These are phyloP conservation scores for Pinus albicaulis DNA, from an alignment of 75 land plant genomes.

Conservation along the genomic window DNA sequence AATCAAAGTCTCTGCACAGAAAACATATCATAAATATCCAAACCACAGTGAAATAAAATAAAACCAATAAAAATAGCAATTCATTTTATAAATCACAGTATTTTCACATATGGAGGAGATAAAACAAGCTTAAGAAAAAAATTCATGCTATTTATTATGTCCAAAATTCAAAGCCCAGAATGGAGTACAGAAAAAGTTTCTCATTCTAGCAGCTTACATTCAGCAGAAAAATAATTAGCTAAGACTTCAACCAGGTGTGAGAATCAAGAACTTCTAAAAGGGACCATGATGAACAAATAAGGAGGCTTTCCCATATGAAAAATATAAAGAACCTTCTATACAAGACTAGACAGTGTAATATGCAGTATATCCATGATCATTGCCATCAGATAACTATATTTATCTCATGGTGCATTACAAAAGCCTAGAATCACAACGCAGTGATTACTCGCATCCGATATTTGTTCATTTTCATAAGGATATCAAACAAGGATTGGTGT, in stretches of 20 bases:
- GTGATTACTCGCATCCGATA: background rate
- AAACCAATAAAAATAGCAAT: background rate
- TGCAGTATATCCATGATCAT: background rate
- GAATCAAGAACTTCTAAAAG: background rate
- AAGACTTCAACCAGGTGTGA: background rate
- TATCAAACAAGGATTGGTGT: no score
- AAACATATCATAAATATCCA: slow-evolving; percentile 9
- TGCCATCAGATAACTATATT: no score
- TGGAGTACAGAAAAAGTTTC: background rate
- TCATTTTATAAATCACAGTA: background rate
- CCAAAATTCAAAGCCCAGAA: background rate
- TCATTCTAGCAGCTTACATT: background rate
- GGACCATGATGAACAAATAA: background rate
- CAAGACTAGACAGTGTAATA: background rate
- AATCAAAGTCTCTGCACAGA: slow-evolving; percentile 82
- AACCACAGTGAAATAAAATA: slow-evolving; percentile 8
- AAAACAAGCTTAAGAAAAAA: background rate
- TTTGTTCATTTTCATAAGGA: background rate
- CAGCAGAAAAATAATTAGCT: background rate
- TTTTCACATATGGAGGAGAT: background rate
- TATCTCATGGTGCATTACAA: no score
- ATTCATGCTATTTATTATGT: background rate
- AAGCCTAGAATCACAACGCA: no score
- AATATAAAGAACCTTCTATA: background rate
- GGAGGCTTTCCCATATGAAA: background rate